Percentiles rank a stretch among this genome's conserved stretches.
Evolutionary conservation across 2,329 filamentous ascomycete genomes (phyloP).

Genomic region (Emmonsiellopsis sp.): DNA sequence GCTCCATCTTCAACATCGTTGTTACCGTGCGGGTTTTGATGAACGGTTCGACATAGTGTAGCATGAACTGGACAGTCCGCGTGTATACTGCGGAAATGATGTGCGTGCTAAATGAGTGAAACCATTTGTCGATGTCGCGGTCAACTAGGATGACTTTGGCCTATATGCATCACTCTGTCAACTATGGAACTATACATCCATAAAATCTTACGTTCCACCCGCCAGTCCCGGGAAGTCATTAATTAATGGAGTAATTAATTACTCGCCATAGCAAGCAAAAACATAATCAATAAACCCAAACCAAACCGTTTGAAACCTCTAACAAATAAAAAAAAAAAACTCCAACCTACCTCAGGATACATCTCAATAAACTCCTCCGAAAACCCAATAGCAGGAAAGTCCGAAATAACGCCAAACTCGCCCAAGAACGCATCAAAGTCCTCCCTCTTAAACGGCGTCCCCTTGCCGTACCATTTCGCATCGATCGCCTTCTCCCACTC

Average conservation of each 20-base stretch:
- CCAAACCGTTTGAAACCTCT: no score
- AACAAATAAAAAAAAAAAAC: no score
- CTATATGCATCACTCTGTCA: not conserved
- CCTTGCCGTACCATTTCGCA: slow-evolving; percentile 2
- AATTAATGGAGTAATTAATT: not conserved
- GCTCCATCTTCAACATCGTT: not conserved
- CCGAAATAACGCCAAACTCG: not conserved
- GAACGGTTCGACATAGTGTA: not conserved
- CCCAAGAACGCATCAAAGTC: not conserved
- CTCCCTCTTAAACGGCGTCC: not conserved
- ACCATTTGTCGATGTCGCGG: slow-evolving; percentile 3
- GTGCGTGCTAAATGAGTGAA: not conserved
- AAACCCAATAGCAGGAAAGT: slow-evolving; percentile 1
- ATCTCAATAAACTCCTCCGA: slow-evolving; percentile 2
- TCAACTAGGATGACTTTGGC: slow-evolving; percentile 2
- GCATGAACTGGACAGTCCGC: not conserved
- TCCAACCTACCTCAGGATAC: slow-evolving; percentile 1
- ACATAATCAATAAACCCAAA: not conserved
- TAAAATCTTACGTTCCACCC: no score
- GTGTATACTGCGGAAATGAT: not conserved
- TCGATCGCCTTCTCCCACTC: slow-evolving; percentile 1
- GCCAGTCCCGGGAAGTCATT: not conserved
- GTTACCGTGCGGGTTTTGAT: not conserved
- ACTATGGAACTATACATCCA: not conserved
- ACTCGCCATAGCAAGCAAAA: not conserved